Conservation (phyloP, 768 basidiomycete genomes). For the Phlebiopsis gigantea region DNA sequence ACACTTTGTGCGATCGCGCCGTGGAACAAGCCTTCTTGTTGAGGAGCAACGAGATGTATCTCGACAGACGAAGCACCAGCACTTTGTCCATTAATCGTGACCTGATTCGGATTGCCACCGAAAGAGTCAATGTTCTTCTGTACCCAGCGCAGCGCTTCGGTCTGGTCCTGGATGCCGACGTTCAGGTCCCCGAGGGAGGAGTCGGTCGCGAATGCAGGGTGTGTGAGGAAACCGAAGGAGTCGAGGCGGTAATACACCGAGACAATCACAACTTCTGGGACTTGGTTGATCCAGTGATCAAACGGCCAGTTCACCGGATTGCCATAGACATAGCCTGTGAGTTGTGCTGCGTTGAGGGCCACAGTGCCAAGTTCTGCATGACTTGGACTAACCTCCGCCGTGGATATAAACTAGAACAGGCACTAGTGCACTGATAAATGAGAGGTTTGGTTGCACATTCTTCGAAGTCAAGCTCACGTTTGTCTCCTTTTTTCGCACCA, state of each 20-base stretch:
- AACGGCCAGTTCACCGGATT: constrained; percentile 66
- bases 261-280: constrained; percentile 56
- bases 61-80: constrained; percentile 53
- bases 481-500: constrained; percentile 38
- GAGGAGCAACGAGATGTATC: constrained; percentile 49
- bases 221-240: constrained; percentile 57
- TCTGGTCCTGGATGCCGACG: constrained; percentile 52
- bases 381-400: constrained; percentile 22
- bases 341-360: neutral
- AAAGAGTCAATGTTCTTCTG: constrained; percentile 32
- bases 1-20: constrained; percentile 61
- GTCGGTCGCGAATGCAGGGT: constrained; percentile 38
- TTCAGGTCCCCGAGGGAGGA: constrained; percentile 42
- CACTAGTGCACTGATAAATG: constrained; percentile 17
- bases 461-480: constrained; percentile 31
- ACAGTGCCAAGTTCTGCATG: constrained; percentile 12
- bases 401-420: constrained; percentile 39
- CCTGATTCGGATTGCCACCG: constrained; percentile 32
- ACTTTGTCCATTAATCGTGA: constrained; percentile 57
- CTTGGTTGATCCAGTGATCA: constrained; percentile 59
- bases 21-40: constrained; percentile 37
- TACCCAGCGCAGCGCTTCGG: constrained; percentile 35
- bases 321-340: constrained; percentile 44
- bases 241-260: constrained; percentile 63
- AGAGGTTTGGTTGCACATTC: neutral